Base-by-base conservation (phyloP, 2,329 filamentous ascomycete species). In the Penicillium decumbens region DNA sequence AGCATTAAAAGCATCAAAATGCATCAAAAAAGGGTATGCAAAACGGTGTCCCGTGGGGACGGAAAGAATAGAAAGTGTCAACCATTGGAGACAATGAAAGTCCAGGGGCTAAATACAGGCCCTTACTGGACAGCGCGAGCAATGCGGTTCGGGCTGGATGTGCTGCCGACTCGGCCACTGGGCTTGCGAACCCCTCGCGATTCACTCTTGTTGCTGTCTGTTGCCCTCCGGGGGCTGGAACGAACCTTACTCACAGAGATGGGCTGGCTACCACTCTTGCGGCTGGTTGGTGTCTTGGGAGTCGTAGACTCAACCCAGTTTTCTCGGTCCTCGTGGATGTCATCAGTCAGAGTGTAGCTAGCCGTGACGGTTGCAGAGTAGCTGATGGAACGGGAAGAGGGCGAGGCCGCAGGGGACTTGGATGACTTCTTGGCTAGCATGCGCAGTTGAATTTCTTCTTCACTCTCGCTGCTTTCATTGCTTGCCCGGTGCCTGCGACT, bases 361-460 rank as follows among this genome's bases (percentile, higher is more conserved):
- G 85, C 84, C 0, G 86, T 87, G 10, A 87, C 84, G 3, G 84
- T 88, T 3, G 84, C 85, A 3, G 82, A 85, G 68, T 89, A 87
- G 68, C 87, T 90, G 49, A 87, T 80, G 0, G 89, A 87, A 41
- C 88, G 79, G 68, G 78, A 61, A 76, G 78, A 50, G 74, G 80
- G 29, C 79, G 87, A 47, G 80, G 86, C 57, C 80, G 81, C 18
- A 80, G 86, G 33, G 74, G 75, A 73, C 84, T 88, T 60, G 79
- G 85, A 62, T 77, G 82, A 50, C 56, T 80, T 82, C 75, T 84
- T 82, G 24, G 82, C 81, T 55, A 82, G 80, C 77, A 89, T 83
- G 43, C 89, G 85, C 40, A 95, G 73, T 63, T 90, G 86, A 61
- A 82, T 81, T 66, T 95, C 89, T 64, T 95, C 89, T 53, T 95